A percentile compares a stretch with the other conserved stretches of the same genome.
phyloP scores from a whole-genome alignment of 768 basidiomycete genomes.

The Boletus pseudopeckii region DNA sequence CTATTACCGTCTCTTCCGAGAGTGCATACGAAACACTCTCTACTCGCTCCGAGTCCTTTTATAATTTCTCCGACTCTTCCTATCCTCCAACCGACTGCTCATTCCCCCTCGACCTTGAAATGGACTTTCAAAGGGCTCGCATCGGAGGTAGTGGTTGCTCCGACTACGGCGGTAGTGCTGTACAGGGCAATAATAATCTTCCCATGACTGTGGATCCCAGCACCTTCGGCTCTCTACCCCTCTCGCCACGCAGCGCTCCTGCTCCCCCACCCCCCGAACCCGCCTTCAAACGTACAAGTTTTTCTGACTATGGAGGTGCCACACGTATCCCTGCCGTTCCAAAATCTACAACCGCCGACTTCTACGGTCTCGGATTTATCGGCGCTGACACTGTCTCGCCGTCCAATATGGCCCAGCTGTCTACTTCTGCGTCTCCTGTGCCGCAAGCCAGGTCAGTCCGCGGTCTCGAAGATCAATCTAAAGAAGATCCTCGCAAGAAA shows the following conservation, averaged over 20 bases:
- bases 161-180: conserved; percentile 48
- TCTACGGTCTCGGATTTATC: conserved; percentile 36
- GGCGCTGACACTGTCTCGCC: conserved; percentile 50
- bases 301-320: conserved; percentile 63
- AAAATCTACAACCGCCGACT: conserved; percentile 49
- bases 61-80: conserved; percentile 57
- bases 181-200: conserved; percentile 37
- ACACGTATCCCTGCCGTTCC: conserved; percentile 46
- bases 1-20: conserved; percentile 76
- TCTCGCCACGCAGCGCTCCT: conserved; percentile 53
- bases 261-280: conserved; percentile 30
- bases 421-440: conserved; percentile 41
- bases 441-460: conserved; percentile 38
- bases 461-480: conserved; percentile 41
- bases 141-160: conserved; percentile 46
- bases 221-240: conserved; percentile 55
- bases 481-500: conserved; percentile 69
- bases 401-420: conserved; percentile 49
- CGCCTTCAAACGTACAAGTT: conserved; percentile 46
- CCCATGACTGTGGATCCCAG: conserved; percentile 49
- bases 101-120: conserved; percentile 64
- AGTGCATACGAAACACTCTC: conserved; percentile 70
- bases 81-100: conserved; percentile 50
- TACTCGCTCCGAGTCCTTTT: conserved; percentile 65
- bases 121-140: conserved; percentile 65